Conservation (phyloP, 352 stramenopile genomes). For the Phytopythium vexans region DNA sequence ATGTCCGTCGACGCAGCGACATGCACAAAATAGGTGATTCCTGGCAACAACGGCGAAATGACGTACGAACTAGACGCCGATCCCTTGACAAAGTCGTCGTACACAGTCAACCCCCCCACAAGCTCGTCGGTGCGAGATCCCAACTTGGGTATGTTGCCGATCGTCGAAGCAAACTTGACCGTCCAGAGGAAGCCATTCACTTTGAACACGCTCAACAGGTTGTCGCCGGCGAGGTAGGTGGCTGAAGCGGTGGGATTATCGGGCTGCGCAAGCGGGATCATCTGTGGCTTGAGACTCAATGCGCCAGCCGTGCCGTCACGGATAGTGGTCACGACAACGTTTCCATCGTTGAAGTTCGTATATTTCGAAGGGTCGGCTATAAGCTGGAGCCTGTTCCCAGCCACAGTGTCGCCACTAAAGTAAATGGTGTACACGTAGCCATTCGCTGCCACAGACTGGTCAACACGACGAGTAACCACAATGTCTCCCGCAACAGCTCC, state of each 20-base stretch:
- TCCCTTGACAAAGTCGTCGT: constrained; percentile 39
- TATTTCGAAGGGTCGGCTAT: constrained; percentile 7
- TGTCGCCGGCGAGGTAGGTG: constrained; percentile 30
- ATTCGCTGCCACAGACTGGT: constrained; percentile 38
- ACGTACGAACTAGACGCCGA: constrained; percentile 35
- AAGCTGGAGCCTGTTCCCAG: constrained; percentile 31
- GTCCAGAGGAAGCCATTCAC: constrained; percentile 80
- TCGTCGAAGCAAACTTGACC: constrained; percentile 75
- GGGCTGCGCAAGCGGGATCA: constrained; percentile 49
- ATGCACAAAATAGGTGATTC: constrained; percentile 65
- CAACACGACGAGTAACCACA: constrained; percentile 44
- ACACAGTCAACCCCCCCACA: constrained; percentile 24
- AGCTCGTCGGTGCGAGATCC: constrained; percentile 18
- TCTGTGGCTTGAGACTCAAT: constrained; percentile 23
- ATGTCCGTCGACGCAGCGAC: constrained; percentile 60
- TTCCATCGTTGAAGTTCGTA: constrained; percentile 23
- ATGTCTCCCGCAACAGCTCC: constrained; percentile 27
- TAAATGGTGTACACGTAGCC: constrained; percentile 78
- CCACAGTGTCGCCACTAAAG: constrained; percentile 47
- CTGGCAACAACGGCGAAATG: constrained; percentile 48
- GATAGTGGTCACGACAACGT: constrained; percentile 27
- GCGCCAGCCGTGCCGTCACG: constrained; percentile 28
- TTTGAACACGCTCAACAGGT: constrained; percentile 57
- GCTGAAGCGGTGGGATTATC: constrained; percentile 20
- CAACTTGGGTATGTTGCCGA: constrained; percentile 60